Conservation (phyloP, 225 moss, liverwort and hornwort species). For the Bryum argenteum region DNA sequence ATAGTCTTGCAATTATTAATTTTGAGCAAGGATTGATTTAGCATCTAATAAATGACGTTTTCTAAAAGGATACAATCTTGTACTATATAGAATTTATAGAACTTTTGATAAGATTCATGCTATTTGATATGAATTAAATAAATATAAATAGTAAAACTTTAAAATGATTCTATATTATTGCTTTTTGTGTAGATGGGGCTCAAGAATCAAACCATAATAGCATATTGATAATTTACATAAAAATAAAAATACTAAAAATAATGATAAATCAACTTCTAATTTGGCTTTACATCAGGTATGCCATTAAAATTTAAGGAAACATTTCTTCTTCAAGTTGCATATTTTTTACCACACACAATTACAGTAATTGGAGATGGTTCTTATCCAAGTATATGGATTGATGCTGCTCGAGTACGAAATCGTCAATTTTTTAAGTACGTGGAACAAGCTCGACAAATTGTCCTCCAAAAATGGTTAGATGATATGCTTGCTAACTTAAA, state of each 20-base stretch:
- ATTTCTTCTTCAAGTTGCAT: slow-evolving; percentile 55
- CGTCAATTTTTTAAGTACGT: slow-evolving; percentile 70
- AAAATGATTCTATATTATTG: too few relatives aligned
- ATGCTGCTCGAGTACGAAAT: slow-evolving; percentile 63
- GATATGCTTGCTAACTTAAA: slow-evolving; percentile 37
- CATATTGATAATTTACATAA: neutral
- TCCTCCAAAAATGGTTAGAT: slow-evolving; percentile 46
- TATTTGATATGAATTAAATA: too few relatives aligned
- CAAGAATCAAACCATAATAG: rapidly evolving
- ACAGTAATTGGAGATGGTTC: slow-evolving; percentile 71
- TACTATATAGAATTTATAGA: too few relatives aligned
- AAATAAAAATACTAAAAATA: too few relatives aligned
- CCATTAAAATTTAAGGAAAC: slow-evolving; percentile 34
- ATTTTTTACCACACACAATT: slow-evolving; percentile 68
- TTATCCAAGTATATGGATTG: slow-evolving; percentile 83
- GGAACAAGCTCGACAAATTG: slow-evolving; percentile 55
- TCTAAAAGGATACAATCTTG: too few relatives aligned
- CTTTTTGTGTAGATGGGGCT: too few relatives aligned
- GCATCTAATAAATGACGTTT: too few relatives aligned
- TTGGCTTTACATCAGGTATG: slow-evolving; percentile 33
- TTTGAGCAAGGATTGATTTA: too few relatives aligned
- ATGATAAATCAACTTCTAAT: neutral
- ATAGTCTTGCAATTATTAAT: too few relatives aligned
- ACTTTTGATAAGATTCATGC: too few relatives aligned
- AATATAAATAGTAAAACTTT: neutral